These are phyloP conservation scores for Trichoderma erinaceum DNA, from an alignment of 495 filamentous ascomycete genomes.

Conservation along the genomic window DNA sequence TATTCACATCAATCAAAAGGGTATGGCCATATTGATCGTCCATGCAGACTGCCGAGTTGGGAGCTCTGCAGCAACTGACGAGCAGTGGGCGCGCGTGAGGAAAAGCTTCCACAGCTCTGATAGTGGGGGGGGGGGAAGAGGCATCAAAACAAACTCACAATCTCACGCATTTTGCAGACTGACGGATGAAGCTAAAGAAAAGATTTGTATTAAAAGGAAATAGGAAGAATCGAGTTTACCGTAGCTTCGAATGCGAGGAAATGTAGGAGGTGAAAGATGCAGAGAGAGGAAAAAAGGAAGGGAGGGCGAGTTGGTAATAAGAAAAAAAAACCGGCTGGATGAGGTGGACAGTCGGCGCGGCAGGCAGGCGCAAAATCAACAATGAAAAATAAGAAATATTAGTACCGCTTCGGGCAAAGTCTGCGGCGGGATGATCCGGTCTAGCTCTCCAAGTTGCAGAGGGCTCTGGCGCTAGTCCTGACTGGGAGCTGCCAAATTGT, in stretches of 20 bases:
- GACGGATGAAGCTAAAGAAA: background rate
- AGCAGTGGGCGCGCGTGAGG: conserved; percentile 39
- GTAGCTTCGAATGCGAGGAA: conserved; percentile 8
- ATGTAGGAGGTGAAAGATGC: background rate
- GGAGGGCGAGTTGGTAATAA: background rate
- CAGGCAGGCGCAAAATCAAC: conserved; percentile 11
- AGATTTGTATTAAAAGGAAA: conserved; percentile 1
- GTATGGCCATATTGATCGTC: conserved; percentile 17
- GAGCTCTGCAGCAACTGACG: background rate
- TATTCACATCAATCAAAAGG: conserved; percentile 15
- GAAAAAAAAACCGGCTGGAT: too few relatives aligned
- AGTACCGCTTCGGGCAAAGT: background rate
- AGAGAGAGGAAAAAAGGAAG: background rate
- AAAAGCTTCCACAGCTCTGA: conserved; percentile 28
- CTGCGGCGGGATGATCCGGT: conserved; percentile 9
- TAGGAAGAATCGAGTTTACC: conserved; percentile 9
- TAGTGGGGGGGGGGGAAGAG: conserved; percentile 46
- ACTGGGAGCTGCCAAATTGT: conserved; percentile 9
- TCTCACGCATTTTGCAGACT: conserved; percentile 76
- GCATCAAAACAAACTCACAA: conserved; percentile 56
- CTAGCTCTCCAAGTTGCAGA: background rate
- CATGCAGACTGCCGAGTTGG: conserved; percentile 29
- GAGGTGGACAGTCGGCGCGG: background rate
- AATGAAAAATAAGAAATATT: background rate
- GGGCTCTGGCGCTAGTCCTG: background rate